Percentiles rank a stretch among this genome's conserved stretches.
phyloP scores from a whole-genome alignment of 768 basidiomycete species.

The Gloeostereum incarnatum region DNA sequence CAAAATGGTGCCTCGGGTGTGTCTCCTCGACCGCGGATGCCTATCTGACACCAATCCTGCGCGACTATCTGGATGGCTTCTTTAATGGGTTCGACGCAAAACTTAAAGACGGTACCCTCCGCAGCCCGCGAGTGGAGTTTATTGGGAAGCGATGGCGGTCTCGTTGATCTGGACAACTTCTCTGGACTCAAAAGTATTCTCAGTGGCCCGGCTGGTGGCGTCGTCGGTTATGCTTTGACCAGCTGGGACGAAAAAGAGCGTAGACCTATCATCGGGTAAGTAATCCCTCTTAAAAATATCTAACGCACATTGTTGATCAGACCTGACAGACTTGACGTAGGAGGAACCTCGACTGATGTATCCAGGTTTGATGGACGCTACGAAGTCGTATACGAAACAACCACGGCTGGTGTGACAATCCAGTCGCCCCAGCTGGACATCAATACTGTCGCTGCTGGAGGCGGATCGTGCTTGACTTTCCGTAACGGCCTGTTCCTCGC shows the following conservation, averaged over 20 bases:
- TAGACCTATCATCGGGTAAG: constrained; percentile 78
- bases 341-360: constrained; percentile 93
- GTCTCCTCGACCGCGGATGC: constrained; percentile 92
- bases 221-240: constrained; percentile 89
- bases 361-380: constrained; percentile 88
- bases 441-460: constrained; percentile 93
- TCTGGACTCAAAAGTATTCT: constrained; percentile 91
- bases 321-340: constrained; percentile 67
- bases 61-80: constrained; percentile 84
- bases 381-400: constrained; percentile 92
- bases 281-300: constrained; percentile 6
- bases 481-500: constrained; percentile 85
- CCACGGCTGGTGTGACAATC: constrained; percentile 89
- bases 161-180: constrained; percentile 75
- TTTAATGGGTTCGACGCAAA: constrained; percentile 80
- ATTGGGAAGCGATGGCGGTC: constrained; percentile 93
- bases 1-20: constrained; percentile 90
- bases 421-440: constrained; percentile 92
- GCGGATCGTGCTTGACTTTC: constrained; percentile 84
- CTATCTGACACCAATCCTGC: constrained; percentile 86
- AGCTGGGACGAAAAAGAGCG: constrained; percentile 75
- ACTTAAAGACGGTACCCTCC: constrained; percentile 47
- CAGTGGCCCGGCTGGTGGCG: constrained; percentile 91
- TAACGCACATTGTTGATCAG: not conserved
- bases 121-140: constrained; percentile 77